Percentiles rank a stretch among this genome's conserved stretches.
Evolutionary conservation across 208 protist species (phyloP).

Genomic region (Leishmania gerbilli): DNA sequence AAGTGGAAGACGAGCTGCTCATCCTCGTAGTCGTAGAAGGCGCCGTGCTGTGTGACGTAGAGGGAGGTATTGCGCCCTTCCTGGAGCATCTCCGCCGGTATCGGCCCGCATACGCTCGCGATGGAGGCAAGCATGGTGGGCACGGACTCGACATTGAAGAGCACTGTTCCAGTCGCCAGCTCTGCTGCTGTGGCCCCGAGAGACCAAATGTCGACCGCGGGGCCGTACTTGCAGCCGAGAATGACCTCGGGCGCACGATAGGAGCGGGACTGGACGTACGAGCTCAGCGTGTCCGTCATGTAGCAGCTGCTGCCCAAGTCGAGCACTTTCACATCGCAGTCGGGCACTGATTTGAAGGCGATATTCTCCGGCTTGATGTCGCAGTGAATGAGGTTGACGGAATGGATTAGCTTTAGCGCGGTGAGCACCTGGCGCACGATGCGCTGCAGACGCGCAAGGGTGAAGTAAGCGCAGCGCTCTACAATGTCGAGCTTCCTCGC

Average conservation of each 20-base stretch:
- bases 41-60: constrained; percentile 93
- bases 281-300: constrained; percentile 73
- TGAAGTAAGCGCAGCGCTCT: constrained; percentile 82
- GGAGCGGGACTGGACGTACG: constrained; percentile 93
- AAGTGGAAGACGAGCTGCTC: constrained; percentile 68
- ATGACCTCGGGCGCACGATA: constrained; percentile 95
- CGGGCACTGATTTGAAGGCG: constrained; percentile 77
- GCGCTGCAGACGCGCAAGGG: constrained; percentile 70
- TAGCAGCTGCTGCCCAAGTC: constrained; percentile 90
- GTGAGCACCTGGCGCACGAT: constrained; percentile 78
- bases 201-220: constrained; percentile 90
- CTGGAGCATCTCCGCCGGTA: constrained; percentile 77
- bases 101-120: constrained; percentile 74
- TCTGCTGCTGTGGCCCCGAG: constrained; percentile 95
- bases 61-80: constrained; percentile 90
- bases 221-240: constrained; percentile 80
- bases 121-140: constrained; percentile 58
- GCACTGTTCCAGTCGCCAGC: constrained; percentile 88
- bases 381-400: constrained; percentile 95
- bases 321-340: constrained; percentile 84
- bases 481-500: constrained; percentile 74
- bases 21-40: constrained; percentile 68
- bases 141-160: constrained; percentile 89
- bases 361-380: constrained; percentile 98
- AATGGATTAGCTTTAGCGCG: constrained; percentile 80